Percentiles rank a stretch among this genome's conserved stretches.
phyloP scores from a whole-genome alignment of 768 basidiomycete genomes.

The Epithele typhae region DNA sequence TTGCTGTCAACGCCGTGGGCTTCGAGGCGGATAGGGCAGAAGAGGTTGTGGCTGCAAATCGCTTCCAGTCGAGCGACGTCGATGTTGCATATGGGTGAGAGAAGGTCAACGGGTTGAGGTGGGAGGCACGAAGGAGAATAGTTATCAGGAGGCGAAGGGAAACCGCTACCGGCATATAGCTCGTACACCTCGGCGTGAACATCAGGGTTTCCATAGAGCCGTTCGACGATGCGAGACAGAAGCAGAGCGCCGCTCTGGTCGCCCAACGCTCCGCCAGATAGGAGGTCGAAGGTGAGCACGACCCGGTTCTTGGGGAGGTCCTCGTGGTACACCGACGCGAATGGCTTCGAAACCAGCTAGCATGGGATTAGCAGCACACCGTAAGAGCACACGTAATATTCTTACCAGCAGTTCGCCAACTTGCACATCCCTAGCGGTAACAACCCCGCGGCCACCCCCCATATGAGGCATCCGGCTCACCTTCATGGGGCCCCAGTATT shows the following conservation, averaged over 20 bases:
- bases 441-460: slow-evolving; percentile 26
- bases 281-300: slow-evolving; percentile 6
- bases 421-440: slow-evolving; percentile 17
- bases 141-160: slow-evolving; percentile 12
- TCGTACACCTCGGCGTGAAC: slow-evolving; percentile 14
- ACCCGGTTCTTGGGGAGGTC: slow-evolving; percentile 8
- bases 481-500: slow-evolving; percentile 21
- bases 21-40: slow-evolving; percentile 5
- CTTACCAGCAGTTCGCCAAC: slow-evolving; percentile 26
- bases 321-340: slow-evolving; percentile 15
- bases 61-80: slow-evolving; percentile 25
- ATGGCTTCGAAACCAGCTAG: slow-evolving; percentile 27
- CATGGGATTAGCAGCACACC: neutral
- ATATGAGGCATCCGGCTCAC: slow-evolving; percentile 10
- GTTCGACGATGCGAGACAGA: slow-evolving; percentile 9
- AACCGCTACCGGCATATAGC: slow-evolving; percentile 25
- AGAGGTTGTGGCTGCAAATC: slow-evolving; percentile 22
- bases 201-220: slow-evolving; percentile 22
- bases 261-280: slow-evolving; percentile 2
- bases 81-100: slow-evolving; percentile 11
- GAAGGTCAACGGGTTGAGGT: neutral
- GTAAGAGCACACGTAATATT: neutral
- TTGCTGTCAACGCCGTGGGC: neutral
- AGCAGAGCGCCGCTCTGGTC: slow-evolving; percentile 6
- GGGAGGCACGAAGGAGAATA: slow-evolving; percentile 10